Percentiles rank a stretch among this genome's conserved stretches.
phyloP scores from a whole-genome alignment of 2,329 filamentous ascomycete genomes.

The Monilinia polystroma region DNA sequence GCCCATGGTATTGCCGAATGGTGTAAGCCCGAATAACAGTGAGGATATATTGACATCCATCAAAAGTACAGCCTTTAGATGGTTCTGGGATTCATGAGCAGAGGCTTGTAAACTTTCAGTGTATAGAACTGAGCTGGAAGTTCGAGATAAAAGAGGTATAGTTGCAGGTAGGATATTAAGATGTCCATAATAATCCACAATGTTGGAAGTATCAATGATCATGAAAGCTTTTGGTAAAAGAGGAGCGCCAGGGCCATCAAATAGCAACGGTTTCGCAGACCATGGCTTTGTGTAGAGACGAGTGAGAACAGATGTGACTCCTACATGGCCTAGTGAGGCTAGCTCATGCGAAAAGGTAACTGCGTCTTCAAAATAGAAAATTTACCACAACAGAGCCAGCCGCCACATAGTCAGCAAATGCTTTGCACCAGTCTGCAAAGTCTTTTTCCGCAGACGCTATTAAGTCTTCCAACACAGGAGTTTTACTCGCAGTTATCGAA shows the following conservation, averaged over 20 bases:
- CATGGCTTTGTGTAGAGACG: slow-evolving; percentile 1
- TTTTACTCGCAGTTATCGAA: neutral
- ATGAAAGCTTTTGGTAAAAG: neutral
- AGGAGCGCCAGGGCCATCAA: neutral
- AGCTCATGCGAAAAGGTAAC: slow-evolving; percentile 2
- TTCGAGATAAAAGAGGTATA: neutral
- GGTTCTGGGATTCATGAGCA: neutral
- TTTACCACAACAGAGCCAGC: neutral
- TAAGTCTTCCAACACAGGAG: neutral
- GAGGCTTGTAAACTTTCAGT: neutral
- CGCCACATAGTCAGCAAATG: neutral
- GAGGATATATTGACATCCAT: slow-evolving; percentile 7
- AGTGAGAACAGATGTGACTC: neutral
- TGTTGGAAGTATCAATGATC: slow-evolving; percentile 14
- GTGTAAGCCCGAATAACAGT: neutral
- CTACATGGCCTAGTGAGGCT: neutral
- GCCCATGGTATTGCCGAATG: neutral
- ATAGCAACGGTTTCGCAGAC: neutral
- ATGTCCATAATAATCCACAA: neutral
- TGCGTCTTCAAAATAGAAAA: neutral
- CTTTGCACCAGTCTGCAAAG: neutral
- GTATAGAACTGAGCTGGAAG: neutral
- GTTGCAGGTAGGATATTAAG: neutral
- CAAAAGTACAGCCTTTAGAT: neutral
- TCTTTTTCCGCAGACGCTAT: neutral